These are phyloP conservation scores for Botrytis porri DNA, from an alignment of 2,329 filamentous ascomycete genomes.

Conservation along the genomic window DNA sequence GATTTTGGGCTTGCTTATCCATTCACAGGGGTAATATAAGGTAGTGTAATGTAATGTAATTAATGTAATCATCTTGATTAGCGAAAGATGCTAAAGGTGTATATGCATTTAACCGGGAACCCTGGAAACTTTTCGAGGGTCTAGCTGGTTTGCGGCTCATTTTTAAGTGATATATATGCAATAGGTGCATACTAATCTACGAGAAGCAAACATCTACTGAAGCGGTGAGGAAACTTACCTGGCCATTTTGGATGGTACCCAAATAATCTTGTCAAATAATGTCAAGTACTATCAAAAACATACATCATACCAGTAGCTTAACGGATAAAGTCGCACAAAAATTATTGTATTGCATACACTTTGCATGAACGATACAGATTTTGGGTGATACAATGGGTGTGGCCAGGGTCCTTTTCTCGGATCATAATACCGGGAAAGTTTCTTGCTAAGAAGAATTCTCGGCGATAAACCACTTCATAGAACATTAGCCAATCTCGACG, in stretches of 20 bases:
- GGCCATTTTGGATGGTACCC: conserved; percentile 4
- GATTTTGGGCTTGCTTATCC: conserved; percentile 4
- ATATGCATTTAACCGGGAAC: conserved; percentile 8
- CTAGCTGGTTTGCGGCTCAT: conserved; percentile 9
- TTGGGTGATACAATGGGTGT: conserved; percentile 17
- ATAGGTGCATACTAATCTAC: neutral
- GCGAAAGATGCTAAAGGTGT: neutral
- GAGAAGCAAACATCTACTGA: conserved; percentile 6
- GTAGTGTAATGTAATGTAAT: neutral
- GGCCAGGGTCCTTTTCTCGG: conserved; percentile 15
- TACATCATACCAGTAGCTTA: conserved; percentile 14
- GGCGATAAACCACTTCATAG: conserved; percentile 7
- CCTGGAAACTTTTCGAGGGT: conserved; percentile 12
- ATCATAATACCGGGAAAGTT: conserved; percentile 14
- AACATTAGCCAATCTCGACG: conserved; percentile 64
- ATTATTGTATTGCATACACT: conserved; percentile 22
- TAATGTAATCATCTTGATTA: conserved; percentile 16
- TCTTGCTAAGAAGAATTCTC: neutral
- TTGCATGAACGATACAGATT: conserved; percentile 21
- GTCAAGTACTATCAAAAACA: conserved; percentile 7
- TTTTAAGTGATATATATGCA: conserved; percentile 13
- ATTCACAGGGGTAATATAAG: neutral
- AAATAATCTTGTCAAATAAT: conserved; percentile 7
- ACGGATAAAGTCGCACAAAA: conserved; percentile 16
- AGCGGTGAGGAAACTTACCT: conserved; percentile 14